Percentiles rank a stretch among this genome's conserved stretches.
Evolutionary conservation across 1,284 basidiomycete species (phyloP).

Genomic region (Malassezia dermatis): DNA sequence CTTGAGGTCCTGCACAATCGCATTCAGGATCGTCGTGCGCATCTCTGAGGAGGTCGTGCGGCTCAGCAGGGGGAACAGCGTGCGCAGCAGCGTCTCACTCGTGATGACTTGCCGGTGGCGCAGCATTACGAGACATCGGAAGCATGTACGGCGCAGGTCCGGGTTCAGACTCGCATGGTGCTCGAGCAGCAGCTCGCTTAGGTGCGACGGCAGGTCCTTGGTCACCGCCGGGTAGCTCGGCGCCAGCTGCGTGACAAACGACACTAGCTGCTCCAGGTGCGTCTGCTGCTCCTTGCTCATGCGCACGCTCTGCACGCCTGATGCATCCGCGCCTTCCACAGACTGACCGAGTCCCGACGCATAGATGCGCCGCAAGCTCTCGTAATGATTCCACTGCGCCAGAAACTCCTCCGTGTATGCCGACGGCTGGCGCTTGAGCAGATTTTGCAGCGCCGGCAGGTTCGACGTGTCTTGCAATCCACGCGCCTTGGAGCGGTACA

Average conservation of each 20-base stretch:
- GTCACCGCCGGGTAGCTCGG: conserved; percentile 34
- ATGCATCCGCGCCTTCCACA: conserved; percentile 6
- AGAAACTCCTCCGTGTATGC: conserved; percentile 92
- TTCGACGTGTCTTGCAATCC: conserved; percentile 49
- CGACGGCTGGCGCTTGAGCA: conserved; percentile 80
- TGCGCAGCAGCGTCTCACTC: conserved; percentile 85
- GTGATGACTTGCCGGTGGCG: conserved; percentile 84
- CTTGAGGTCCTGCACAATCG: conserved; percentile 88
- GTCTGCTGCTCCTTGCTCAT: conserved; percentile 32
- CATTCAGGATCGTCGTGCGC: conserved; percentile 76
- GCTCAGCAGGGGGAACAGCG: conserved; percentile 83
- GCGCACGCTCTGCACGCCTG: background rate
- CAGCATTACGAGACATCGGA: conserved; percentile 57
- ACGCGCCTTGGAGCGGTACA: conserved; percentile 37
- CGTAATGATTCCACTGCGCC: conserved; percentile 97
- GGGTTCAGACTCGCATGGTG: conserved; percentile 38
- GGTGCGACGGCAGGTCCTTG: conserved; percentile 24
- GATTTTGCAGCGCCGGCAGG: conserved; percentile 70
- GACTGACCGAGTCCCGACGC: conserved; percentile 38
- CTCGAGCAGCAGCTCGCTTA: conserved; percentile 37
- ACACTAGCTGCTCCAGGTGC: conserved; percentile 35
- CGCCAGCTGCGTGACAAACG: conserved; percentile 57
- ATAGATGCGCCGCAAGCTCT: conserved; percentile 74
- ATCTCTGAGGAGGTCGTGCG: conserved; percentile 69
- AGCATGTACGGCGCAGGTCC: conserved; percentile 32